A percentile compares a stretch with the other conserved stretches of the same genome.
phyloP scores from a whole-genome alignment of 176 grass and related monocot species.

The Areca catechu region DNA sequence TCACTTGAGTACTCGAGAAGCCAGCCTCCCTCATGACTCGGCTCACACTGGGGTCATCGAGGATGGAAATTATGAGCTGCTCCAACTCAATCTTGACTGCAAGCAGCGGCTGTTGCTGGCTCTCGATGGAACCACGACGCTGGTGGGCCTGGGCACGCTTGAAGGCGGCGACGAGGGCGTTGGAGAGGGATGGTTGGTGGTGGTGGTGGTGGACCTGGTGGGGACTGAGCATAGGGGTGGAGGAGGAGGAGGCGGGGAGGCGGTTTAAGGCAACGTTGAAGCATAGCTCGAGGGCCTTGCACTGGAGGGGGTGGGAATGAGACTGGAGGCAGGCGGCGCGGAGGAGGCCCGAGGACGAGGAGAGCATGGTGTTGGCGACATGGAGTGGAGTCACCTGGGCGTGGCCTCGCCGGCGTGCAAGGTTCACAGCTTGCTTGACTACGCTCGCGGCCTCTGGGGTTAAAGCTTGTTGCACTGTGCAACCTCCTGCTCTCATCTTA shows the following conservation, averaged over 20 bases:
- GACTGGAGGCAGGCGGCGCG: conserved; percentile 71
- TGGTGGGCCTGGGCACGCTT: conserved; percentile 94
- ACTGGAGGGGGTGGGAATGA: conserved; percentile 84
- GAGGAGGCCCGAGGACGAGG: conserved; percentile 49
- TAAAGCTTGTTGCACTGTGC: conserved; percentile 76
- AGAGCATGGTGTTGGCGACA: conserved; percentile 87
- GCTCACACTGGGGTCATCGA: conserved; percentile 92
- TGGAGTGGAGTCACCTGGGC: conserved; percentile 94
- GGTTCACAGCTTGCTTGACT: conserved; percentile 73
- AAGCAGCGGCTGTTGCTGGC: conserved; percentile 78
- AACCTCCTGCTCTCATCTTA: conserved; percentile 80
- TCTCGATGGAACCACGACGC: conserved; percentile 65
- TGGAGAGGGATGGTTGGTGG: conserved; percentile 64
- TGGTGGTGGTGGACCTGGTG: conserved; percentile 33
- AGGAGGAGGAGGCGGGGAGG: conserved; percentile 46
- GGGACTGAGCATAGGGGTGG: conserved; percentile 31
- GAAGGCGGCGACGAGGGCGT: conserved; percentile 88
- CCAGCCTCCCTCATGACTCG: conserved; percentile 96
- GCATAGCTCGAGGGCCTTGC: conserved; percentile 93
- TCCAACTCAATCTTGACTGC: conserved; percentile 88
- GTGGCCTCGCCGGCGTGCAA: conserved; percentile 62
- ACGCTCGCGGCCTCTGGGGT: conserved; percentile 56
- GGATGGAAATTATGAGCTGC: conserved; percentile 90
- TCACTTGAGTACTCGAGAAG: conserved; percentile 89
- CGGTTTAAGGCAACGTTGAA: conserved; percentile 96